phyloP scores from a whole-genome alignment of 495 filamentous ascomycete genomes.

The Aspergillus sclerotioniger region DNA sequence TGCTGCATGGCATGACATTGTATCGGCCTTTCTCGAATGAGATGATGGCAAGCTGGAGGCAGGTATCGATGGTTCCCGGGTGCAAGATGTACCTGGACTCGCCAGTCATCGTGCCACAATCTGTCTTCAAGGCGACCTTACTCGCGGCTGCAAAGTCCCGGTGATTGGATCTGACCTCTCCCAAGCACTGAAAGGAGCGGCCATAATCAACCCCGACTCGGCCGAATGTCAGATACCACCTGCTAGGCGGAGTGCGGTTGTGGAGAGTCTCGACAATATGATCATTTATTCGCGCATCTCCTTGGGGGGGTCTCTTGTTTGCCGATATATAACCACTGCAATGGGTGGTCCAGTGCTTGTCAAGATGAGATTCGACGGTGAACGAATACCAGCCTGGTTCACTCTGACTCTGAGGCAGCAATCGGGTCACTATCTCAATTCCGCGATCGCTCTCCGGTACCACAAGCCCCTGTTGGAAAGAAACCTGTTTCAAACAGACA shows the following conservation, averaged over 20 bases:
- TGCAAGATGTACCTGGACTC: constrained; percentile 41
- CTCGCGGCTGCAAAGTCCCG: constrained; percentile 17
- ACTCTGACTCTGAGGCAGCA: too few species aligned
- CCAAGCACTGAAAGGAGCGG: constrained; percentile 28
- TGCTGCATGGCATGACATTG: constrained; percentile 29
- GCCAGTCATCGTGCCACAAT: constrained; percentile 19
- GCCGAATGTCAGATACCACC: constrained; percentile 33
- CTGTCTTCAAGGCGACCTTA: background rate
- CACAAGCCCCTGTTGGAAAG: background rate
- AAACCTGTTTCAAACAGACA: too few species aligned
- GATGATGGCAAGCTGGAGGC: constrained; percentile 35
- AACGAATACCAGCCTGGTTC: background rate
- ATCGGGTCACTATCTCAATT: background rate
- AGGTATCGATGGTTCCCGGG: constrained; percentile 34
- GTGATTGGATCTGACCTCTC: background rate
- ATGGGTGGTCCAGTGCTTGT: background rate
- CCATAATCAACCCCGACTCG: constrained; percentile 40
- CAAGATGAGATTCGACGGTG: background rate
- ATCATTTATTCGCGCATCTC: background rate
- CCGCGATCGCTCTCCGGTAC: background rate
- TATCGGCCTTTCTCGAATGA: constrained; percentile 29
- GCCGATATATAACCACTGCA: background rate
- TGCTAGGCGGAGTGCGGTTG: background rate
- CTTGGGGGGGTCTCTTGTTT: too few species aligned
- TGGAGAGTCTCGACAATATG: background rate